Evolutionary conservation across 345 rosid species (phyloP).

Genomic region (Isatis tinctoria): DNA sequence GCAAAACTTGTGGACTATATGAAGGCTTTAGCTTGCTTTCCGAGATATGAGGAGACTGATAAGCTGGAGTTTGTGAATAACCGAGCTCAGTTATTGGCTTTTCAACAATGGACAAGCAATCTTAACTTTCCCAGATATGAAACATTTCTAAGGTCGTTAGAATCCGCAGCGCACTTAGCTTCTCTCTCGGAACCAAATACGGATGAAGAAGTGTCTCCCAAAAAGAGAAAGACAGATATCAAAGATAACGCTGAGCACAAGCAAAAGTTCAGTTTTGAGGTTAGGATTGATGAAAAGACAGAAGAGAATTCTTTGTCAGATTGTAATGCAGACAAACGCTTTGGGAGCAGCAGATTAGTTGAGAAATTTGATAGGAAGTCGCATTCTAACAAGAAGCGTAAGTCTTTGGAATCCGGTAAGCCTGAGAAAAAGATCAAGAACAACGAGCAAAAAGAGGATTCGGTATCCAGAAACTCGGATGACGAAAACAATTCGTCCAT

Average conservation of each 20-base stretch:
- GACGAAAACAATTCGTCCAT: conserved; percentile 14
- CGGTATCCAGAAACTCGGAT: conserved; percentile 6
- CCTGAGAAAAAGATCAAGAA: conserved; percentile 20
- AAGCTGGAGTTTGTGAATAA: conserved; percentile 38
- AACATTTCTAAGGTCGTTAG: conserved; percentile 31
- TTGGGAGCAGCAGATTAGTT: not conserved
- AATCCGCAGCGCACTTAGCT: conserved; percentile 29
- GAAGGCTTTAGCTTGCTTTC: conserved; percentile 39
- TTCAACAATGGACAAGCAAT: conserved; percentile 53
- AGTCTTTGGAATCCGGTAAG: conserved; percentile 26
- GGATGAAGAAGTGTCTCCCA: conserved; percentile 5
- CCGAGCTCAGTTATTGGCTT: conserved; percentile 54
- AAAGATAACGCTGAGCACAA: too few relatives aligned
- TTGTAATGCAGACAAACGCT: conserved; percentile 28
- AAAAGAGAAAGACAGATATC: conserved; percentile 32
- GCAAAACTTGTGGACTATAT: conserved; percentile 35
- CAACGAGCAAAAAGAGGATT: not conserved
- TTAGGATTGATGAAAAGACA: too few relatives aligned
- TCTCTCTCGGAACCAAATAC: conserved; percentile 10
- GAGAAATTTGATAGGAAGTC: not conserved
- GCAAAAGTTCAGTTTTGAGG: too few relatives aligned
- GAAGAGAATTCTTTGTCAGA: conserved; percentile 49
- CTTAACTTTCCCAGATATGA: conserved; percentile 38
- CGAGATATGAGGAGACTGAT: conserved; percentile 31
- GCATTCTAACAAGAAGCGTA: conserved; percentile 31